phyloP scores from a whole-genome alignment of 2,329 filamentous ascomycete genomes.

The Xylaria sp. region DNA sequence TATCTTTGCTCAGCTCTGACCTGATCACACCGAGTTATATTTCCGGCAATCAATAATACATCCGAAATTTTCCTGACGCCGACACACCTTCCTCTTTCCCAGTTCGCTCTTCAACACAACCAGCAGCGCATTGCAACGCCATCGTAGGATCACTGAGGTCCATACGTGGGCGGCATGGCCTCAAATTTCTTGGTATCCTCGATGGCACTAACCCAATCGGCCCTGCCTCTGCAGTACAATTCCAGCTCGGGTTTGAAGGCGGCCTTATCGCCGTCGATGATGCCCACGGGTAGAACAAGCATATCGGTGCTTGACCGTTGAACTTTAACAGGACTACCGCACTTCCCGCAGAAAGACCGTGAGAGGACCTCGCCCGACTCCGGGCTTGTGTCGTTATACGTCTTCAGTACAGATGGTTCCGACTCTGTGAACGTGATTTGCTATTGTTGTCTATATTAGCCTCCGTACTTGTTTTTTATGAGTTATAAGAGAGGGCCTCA shows the following conservation, averaged over 20 bases:
- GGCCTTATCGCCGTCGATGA: conserved; percentile 40
- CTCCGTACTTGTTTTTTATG: not conserved
- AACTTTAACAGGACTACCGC: conserved; percentile 35
- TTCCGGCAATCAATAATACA: not conserved
- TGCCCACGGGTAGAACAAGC: conserved; percentile 37
- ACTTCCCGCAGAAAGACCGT: conserved; percentile 41
- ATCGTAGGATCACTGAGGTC: not conserved
- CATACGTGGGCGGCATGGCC: conserved; percentile 15
- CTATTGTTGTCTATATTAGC: conserved; percentile 27
- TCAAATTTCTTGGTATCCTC: conserved; percentile 18
- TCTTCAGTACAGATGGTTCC: conserved; percentile 32
- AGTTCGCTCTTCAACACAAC: not conserved
- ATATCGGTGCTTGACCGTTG: not conserved
- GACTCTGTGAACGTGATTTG: conserved; percentile 38
- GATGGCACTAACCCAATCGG: conserved; percentile 34
- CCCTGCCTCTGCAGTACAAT: conserved; percentile 30
- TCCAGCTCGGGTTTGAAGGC: conserved; percentile 35
- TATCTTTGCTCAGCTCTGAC: not conserved
- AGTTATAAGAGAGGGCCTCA: not conserved
- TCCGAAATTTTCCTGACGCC: not conserved
- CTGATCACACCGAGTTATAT: not conserved
- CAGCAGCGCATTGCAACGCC: not conserved
- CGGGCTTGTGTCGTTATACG: conserved; percentile 33
- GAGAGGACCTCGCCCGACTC: conserved; percentile 37
- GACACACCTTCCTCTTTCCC: not conserved